These are phyloP conservation scores for Candida odintsovae DNA, from an alignment of 805 yeast genomes.

Conservation along the genomic window DNA sequence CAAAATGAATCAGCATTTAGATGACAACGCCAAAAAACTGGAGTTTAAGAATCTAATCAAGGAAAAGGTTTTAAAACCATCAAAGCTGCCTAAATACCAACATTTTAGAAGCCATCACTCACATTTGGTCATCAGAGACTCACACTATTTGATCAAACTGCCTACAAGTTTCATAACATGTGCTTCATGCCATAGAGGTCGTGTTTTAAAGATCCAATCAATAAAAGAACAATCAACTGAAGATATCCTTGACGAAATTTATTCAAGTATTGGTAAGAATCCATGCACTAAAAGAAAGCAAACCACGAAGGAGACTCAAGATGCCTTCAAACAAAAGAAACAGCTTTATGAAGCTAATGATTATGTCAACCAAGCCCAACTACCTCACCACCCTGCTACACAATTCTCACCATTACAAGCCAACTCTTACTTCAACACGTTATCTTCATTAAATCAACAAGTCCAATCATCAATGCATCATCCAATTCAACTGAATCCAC, in stretches of 20 bases:
- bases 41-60: constrained; percentile 22
- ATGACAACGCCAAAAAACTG: constrained; percentile 16
- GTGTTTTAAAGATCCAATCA: constrained; percentile 19
- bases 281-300: constrained; percentile 23
- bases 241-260: constrained; percentile 18
- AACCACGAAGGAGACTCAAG: constrained; percentile 16
- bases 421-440: constrained; percentile 2
- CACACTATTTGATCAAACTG: constrained; percentile 20
- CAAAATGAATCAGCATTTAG: constrained; percentile 1
- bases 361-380: background rate
- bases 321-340: background rate
- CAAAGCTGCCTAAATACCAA: constrained; percentile 15
- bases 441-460: background rate
- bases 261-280: constrained; percentile 16
- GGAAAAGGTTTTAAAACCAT: constrained; percentile 23
- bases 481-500: background rate
- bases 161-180: constrained; percentile 25
- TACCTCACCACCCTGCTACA: background rate
- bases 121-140: constrained; percentile 25
- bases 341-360: background rate
- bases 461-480: background rate
- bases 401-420: constrained; percentile 6
- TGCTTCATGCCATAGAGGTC: constrained; percentile 24
- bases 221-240: constrained; percentile 18
- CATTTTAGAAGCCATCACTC: constrained; percentile 18